Evolutionary conservation across 1,139 yeast genomes (phyloP), one percentile per base, ranked within the genome.

Genomic region (Hemisphaericaspora xylofermentans): DNA sequence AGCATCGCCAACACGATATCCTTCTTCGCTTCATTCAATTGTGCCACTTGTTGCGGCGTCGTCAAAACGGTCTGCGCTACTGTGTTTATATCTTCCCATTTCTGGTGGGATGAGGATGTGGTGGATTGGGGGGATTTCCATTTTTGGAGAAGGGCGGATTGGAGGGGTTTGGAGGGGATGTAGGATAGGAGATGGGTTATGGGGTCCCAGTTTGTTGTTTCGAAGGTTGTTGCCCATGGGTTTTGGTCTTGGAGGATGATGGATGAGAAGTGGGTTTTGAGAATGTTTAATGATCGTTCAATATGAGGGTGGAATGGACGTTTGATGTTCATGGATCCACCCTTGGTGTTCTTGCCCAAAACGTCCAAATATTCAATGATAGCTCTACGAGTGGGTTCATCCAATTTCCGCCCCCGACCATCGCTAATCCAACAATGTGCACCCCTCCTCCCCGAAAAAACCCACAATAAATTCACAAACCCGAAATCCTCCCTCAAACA

Each of bases 381-480:
- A 2, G 95, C 81, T 50, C 84, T 74, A 53, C 99, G 76, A 43
- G 79, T 78, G 3, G 67, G 54, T 58, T 94, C 98, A 52, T 80
- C 87, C 49, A 93, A 65, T 2, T 63, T 58, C 43, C 97, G 71
- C 0, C 97, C 96, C 38, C 91, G 69, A 41, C 78, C 65, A 59
- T 94, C 98, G 62, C 96, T 87, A 19, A 93, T 76, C 99, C 99
- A 93, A 53, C 98, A 95, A 72, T 93, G 99, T 19, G 95, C 96
- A 62, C 99, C 99, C 76, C 99, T 86, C 71, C 99, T 84, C 36
- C 99, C 99, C 0, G 97, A 88, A 59, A 88, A 93, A 2, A 93
- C 96, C 98, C 98, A 93, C 36, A 93, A 70, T 57, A 89, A 69
- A 60, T 88, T 84, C 43, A 82, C 68, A 61, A 88, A 91, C 0